Evolutionary conservation across 1,139 yeast genomes (phyloP).

Genomic region (Sugiyamaella neomexicana): DNA sequence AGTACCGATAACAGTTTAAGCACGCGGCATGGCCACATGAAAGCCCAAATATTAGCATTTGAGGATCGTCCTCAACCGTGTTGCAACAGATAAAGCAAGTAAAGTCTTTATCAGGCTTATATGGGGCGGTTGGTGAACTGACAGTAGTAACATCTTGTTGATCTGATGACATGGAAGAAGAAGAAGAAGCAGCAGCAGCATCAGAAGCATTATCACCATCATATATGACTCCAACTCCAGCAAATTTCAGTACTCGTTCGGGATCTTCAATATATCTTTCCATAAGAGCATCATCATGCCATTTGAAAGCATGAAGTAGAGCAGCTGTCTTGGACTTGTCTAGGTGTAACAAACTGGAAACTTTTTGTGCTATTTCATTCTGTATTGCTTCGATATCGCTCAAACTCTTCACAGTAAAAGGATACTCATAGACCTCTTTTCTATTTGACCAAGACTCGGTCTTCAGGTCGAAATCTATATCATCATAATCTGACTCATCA

Average conservation of each 20-base stretch:
- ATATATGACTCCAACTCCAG: conserved; percentile 47
- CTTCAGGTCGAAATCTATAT: conserved; percentile 12
- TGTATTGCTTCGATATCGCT: conserved; percentile 36
- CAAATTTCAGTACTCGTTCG: conserved; percentile 45
- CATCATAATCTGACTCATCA: conserved; percentile 14
- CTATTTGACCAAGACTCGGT: conserved; percentile 19
- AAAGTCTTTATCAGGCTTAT: conserved; percentile 34
- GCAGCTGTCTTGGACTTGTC: conserved; percentile 49
- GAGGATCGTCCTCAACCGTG: conserved; percentile 31
- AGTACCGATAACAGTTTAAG: conserved; percentile 61
- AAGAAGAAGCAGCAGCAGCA: too few species aligned
- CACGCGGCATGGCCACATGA: conserved; percentile 75
- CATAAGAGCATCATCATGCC: conserved; percentile 74
- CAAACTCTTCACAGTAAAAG: conserved; percentile 35
- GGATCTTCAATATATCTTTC: conserved; percentile 65
- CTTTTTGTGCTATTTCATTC: conserved; percentile 33
- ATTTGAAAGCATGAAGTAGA: conserved; percentile 59
- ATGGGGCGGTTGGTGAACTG: conserved; percentile 4
- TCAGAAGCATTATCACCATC: conserved; percentile 20
- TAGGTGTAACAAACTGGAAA: conserved; percentile 41
- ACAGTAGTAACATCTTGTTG: conserved; percentile 3
- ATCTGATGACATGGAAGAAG: not conserved
- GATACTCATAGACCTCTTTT: conserved; percentile 32
- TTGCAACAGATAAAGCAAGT: conserved; percentile 75
- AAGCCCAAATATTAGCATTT: conserved; percentile 51